phyloP scores from a whole-genome alignment of 75 land plant genomes.

The Cunninghamia lanceolata region DNA sequence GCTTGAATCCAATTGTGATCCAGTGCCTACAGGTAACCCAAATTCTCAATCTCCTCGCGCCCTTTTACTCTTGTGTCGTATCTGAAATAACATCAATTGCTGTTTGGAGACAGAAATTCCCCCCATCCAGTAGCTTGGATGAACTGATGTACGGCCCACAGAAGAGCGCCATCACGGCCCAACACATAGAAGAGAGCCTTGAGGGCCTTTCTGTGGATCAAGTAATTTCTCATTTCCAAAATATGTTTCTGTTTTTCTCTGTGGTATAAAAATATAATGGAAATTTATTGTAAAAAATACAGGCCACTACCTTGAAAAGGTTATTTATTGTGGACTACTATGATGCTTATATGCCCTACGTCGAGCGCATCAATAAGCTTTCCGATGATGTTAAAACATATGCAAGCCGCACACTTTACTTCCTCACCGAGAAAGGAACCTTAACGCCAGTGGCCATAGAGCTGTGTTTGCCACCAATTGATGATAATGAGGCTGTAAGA shows the following conservation, averaged over 20 bases:
- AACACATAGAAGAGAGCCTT: conserved; percentile 45
- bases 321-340: conserved; percentile 72
- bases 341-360: conserved; percentile 51
- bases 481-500: conserved; percentile 27
- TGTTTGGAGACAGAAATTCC: conserved; percentile 51
- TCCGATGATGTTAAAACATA: conserved; percentile 31
- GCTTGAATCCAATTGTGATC: conserved; percentile 62
- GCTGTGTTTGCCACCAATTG: conserved; percentile 49
- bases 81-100: conserved; percentile 48
- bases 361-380: conserved; percentile 41
- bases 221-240: conserved; percentile 21
- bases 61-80: conserved; percentile 2
- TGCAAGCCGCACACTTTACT: conserved; percentile 55
- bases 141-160: conserved; percentile 55
- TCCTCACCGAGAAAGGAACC: too few relatives aligned
- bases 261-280: too few relatives aligned
- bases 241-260: neutral
- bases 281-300: neutral
- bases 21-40: conserved; percentile 43
- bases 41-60: neutral
- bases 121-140: conserved; percentile 66
- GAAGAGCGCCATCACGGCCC: conserved; percentile 42
- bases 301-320: conserved; percentile 53
- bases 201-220: conserved; percentile 52
- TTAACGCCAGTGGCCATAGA: conserved; percentile 78